These are phyloP conservation scores for Polygonum maritimum DNA, from an alignment of 148 eudicot species.

Conservation along the genomic window DNA sequence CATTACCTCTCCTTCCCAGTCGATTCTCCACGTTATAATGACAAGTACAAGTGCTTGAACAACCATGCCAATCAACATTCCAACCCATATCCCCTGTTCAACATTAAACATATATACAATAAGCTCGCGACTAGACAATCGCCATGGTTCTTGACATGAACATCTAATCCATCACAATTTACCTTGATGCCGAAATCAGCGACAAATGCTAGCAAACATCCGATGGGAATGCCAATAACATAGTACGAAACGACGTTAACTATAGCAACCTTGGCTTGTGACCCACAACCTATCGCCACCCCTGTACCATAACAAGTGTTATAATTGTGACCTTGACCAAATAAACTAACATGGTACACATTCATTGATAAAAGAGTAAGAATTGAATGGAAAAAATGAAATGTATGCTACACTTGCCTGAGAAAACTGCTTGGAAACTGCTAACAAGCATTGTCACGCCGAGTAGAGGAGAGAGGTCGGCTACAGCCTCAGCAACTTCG, in stretches of 20 bases:
- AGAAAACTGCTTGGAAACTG: conserved; percentile 57
- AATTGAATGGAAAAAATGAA: not conserved
- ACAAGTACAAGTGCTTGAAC: not conserved
- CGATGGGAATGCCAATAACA: conserved; percentile 27
- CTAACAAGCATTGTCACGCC: conserved; percentile 52
- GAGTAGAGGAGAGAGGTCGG: conserved; percentile 43
- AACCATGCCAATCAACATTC: conserved; percentile 1
- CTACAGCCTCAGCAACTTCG: conserved; percentile 48
- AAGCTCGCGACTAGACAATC: not conserved
- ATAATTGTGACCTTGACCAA: too few species aligned
- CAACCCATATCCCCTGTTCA: conserved; percentile 7
- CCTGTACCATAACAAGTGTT: conserved; percentile 13
- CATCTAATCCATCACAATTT: not conserved
- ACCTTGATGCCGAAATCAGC: conserved; percentile 24
- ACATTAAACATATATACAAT: not conserved
- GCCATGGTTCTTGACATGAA: too few species aligned
- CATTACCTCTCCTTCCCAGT: conserved; percentile 9
- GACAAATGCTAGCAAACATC: conserved; percentile 23
- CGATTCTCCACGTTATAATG: conserved; percentile 10
- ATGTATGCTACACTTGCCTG: conserved; percentile 27
- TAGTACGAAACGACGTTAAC: conserved; percentile 29
- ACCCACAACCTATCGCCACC: conserved; percentile 35
- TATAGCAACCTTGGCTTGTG: conserved; percentile 30
- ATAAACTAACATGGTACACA: not conserved
- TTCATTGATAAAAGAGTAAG: not conserved